phyloP scores from a whole-genome alignment of 768 basidiomycete genomes.

The Suillus plorans region DNA sequence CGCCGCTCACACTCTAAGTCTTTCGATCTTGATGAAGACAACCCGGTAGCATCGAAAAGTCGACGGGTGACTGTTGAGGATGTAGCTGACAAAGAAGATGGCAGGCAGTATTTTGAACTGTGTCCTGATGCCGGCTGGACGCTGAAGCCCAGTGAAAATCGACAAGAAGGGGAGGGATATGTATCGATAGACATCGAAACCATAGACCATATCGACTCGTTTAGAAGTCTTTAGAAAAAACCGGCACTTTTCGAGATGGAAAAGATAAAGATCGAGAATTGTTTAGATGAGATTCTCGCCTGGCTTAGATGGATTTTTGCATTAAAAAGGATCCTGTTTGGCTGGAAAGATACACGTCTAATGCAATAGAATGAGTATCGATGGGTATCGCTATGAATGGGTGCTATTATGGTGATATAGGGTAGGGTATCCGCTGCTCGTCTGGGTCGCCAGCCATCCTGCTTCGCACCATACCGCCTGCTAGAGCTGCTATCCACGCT shows the following conservation, averaged over 20 bases:
- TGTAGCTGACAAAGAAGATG: too few species aligned
- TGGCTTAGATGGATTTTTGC: not conserved
- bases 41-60: too few species aligned
- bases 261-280: not conserved
- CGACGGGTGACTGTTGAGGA: too few species aligned
- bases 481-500: not conserved
- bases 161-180: not conserved
- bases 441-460: not conserved
- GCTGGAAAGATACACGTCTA: not conserved
- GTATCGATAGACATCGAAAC: not conserved
- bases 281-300: not conserved
- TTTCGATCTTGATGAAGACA: too few species aligned
- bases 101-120: not conserved
- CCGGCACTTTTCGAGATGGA: not conserved
- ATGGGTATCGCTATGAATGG: not conserved
- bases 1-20: too few species aligned
- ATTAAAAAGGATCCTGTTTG: too few species aligned
- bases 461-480: not conserved
- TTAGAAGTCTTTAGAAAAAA: not conserved
- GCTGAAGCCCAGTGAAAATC: not conserved
- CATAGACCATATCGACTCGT: not conserved
- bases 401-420: not conserved
- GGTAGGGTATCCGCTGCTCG: not conserved
- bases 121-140: slow-evolving; percentile 1
- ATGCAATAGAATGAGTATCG: not conserved